Evolutionary conservation across 139 green algal genomes (phyloP), one percentile per base, ranked within the genome.

Genomic region (Trebouxia sp.): DNA sequence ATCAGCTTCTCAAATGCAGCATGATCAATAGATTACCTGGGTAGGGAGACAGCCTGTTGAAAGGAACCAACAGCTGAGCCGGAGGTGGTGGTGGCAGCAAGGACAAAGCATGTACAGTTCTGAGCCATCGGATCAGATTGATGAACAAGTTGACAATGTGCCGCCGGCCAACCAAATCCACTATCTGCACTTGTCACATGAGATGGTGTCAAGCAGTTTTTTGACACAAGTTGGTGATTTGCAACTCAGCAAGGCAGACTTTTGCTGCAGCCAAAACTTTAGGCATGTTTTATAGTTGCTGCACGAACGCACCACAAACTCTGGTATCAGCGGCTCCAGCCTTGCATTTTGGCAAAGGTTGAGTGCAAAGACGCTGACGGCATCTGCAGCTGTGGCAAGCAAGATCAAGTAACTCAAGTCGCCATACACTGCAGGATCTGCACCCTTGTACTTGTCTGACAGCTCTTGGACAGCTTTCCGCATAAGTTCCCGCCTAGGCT

Each of bases 1-100:
- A n/a, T n/a, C n/a, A n/a, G n/a, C n/a, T n/a, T n/a, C n/a, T n/a
- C 11, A 65, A 37, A 65, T 65, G 55, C 55, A 65, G 35, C 55
- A 65, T 17, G 55, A 38, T 65, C 55, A 65, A 8, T 3, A 38
- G 55, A 30, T 65, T 30, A 65, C 55, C 24, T 37, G 22, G 55
- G 35, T 37, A 65, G 55, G 55, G 55, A 14, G 24, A 65, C 12
- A 37, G 55, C 55, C 55, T 65, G 6, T 65, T 15, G 24, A 65
- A 65, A 37, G 55, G 55, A 37, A 65, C 55, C n/a, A 65, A 9
- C n/a, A 37, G 55, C 1, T 4, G 22, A 65, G 55, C 22, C n/a
- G 24, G 55, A 17, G 22, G 24, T 20, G 55, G 6, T 37, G 55
- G 55, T 37, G 24, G 55, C 24, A 65, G 55, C 24, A 65, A 37